phyloP scores from a whole-genome alignment of 306 rosid genomes.

The Fragaria nilgerrensis region DNA sequence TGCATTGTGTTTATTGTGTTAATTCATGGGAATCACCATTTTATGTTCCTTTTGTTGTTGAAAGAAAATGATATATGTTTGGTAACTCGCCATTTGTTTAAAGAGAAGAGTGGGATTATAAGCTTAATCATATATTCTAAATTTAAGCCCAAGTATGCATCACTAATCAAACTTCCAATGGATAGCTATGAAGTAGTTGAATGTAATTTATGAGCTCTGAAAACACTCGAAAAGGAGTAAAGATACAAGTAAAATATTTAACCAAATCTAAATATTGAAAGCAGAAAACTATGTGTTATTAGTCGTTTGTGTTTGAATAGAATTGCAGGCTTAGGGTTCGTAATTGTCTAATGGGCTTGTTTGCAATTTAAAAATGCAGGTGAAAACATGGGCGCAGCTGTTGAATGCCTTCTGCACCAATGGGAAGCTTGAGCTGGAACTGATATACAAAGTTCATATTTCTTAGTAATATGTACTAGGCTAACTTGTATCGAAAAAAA shows the following conservation, averaged over 20 bases:
- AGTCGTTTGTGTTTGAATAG: background rate
- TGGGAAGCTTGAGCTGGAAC: slow-evolving; percentile 97
- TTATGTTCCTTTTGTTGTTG: no score
- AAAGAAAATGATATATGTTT: no score
- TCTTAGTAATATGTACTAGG: no score
- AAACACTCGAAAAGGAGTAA: background rate
- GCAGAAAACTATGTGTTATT: background rate
- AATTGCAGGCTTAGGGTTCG: background rate
- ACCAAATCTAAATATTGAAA: background rate
- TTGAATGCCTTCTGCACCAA: slow-evolving; percentile 85
- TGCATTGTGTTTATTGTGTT: no score
- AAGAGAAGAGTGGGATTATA: no score
- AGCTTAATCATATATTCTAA: no score
- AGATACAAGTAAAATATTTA: background rate
- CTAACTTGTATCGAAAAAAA: no score
- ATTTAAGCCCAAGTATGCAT: no score
- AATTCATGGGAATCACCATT: no score
- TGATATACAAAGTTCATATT: slow-evolving; percentile 84
- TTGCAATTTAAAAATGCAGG: slow-evolving; percentile 41
- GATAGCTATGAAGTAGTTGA: background rate
- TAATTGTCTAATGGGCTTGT: background rate
- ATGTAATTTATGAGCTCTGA: background rate
- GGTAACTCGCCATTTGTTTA: no score
- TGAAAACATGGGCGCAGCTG: slow-evolving; percentile 89
- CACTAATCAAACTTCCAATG: background rate